A percentile compares a stretch with the other conserved stretches of the same genome.
Conservation (phyloP, 2,329 filamentous ascomycete genomes). For the Aureobasidium uvarum region DNA sequence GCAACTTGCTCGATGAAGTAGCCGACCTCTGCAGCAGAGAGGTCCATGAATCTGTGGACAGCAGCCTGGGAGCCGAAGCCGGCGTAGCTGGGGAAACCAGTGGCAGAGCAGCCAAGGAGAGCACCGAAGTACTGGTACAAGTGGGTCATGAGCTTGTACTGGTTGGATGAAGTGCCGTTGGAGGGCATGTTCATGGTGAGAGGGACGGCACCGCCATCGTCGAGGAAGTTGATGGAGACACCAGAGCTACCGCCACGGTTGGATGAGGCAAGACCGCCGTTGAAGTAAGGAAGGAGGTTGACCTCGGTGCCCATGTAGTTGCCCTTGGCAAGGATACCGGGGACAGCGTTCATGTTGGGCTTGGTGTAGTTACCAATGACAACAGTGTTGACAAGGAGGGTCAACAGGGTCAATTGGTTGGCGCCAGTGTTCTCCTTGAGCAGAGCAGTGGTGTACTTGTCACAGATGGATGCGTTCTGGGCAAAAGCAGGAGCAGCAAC, state of each 20-base stretch:
- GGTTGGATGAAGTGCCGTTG: constrained; percentile 51
- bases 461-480: constrained; percentile 58
- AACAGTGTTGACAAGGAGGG: constrained; percentile 60
- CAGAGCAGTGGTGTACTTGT: constrained; percentile 62
- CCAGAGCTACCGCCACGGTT: constrained; percentile 52
- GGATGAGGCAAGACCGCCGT: constrained; percentile 53
- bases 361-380: constrained; percentile 53
- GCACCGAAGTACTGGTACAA: constrained; percentile 62
- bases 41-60: constrained; percentile 59
- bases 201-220: constrained; percentile 57
- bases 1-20: constrained; percentile 63
- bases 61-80: constrained; percentile 52
- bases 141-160: constrained; percentile 59
- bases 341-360: constrained; percentile 54
- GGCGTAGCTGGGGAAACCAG: constrained; percentile 52
- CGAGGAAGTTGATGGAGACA: constrained; percentile 59
- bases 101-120: constrained; percentile 56
- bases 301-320: constrained; percentile 53
- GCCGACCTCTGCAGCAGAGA: constrained; percentile 51
- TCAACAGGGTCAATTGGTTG: constrained; percentile 58
- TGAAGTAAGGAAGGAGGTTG: constrained; percentile 61
- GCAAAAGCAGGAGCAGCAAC: constrained; percentile 31
- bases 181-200: constrained; percentile 57
- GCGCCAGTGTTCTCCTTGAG: constrained; percentile 59
- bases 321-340: constrained; percentile 58